Evolutionary conservation across 345 rosid genomes (phyloP).

Genomic region (Populus simonii): DNA sequence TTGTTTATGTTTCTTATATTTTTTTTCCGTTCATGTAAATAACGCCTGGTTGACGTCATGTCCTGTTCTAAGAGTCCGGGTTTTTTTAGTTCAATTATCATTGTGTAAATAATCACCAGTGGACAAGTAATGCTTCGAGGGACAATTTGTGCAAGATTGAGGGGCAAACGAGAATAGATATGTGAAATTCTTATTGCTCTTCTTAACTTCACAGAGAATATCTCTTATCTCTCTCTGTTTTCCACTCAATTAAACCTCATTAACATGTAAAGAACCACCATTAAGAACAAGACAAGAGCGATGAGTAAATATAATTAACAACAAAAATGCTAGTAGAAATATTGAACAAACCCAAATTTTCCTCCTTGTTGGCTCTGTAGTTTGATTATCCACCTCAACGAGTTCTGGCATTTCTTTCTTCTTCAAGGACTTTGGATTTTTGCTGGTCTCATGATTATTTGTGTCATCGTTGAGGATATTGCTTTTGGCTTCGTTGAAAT

Average conservation of each 20-base stretch:
- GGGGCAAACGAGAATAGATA: neutral
- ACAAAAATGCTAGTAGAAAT: constrained; percentile 13
- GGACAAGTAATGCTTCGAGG: neutral
- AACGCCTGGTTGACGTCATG: no score
- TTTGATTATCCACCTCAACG: neutral
- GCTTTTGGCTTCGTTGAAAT: constrained; percentile 4
- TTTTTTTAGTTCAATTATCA: no score
- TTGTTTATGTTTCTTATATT: no score
- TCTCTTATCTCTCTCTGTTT: neutral
- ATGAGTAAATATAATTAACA: constrained; percentile 21
- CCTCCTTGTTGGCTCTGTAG: constrained; percentile 10
- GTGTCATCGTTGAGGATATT: neutral
- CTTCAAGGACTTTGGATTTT: neutral
- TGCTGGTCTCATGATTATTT: neutral
- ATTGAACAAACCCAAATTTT: constrained; percentile 7
- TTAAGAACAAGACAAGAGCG: neutral
- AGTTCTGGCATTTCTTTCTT: constrained; percentile 10
- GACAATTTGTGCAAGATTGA: neutral
- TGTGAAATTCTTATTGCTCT: neutral
- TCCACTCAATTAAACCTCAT: neutral
- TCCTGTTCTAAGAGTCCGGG: neutral
- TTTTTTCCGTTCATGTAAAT: no score
- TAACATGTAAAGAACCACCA: neutral
- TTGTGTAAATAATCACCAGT: neutral
- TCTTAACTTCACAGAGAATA: neutral